Conservation (phyloP, 352 stramenopile genomes). For the Globisporangium lucens region DNA sequence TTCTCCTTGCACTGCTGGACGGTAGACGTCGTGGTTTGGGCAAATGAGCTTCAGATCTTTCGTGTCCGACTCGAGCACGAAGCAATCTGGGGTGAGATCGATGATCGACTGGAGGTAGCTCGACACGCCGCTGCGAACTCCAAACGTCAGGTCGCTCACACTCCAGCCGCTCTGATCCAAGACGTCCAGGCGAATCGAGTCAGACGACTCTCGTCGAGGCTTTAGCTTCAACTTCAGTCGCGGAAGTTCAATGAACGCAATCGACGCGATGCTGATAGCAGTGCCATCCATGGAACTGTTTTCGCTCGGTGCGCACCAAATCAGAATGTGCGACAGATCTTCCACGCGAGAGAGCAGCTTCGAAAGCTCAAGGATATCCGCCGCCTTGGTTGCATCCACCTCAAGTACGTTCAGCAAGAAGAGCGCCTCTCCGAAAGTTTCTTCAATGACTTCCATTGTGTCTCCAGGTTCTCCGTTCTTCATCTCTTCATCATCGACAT, state of each 20-base stretch:
- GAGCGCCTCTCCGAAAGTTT: conserved; percentile 61
- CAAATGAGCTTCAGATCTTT: conserved; percentile 76
- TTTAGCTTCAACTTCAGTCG: conserved; percentile 96
- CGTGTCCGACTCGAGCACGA: conserved; percentile 75
- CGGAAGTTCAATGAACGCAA: conserved; percentile 97
- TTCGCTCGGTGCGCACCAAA: conserved; percentile 80
- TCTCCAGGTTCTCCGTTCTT: conserved; percentile 49
- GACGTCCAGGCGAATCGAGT: conserved; percentile 57
- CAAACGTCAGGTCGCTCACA: conserved; percentile 63
- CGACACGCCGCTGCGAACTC: conserved; percentile 25
- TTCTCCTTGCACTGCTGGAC: conserved; percentile 63
- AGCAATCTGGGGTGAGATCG: conserved; percentile 52
- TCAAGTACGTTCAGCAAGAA: conserved; percentile 95
- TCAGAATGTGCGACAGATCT: conserved; percentile 95
- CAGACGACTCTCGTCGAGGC: conserved; percentile 46
- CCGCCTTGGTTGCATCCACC: conserved; percentile 39
- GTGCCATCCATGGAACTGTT: not conserved
- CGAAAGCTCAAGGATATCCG: conserved; percentile 61
- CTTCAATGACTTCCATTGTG: conserved; percentile 54
- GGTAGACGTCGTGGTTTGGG: conserved; percentile 83
- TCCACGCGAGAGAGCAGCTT: conserved; percentile 94
- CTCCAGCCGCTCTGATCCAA: conserved; percentile 86
- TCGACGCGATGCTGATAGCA: conserved; percentile 28
- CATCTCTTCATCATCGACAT: conserved; percentile 40
- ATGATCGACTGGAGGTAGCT: conserved; percentile 56